Evolutionary conservation across 169 alveolate species (phyloP).

Genomic region (Plasmodium relictum): DNA sequence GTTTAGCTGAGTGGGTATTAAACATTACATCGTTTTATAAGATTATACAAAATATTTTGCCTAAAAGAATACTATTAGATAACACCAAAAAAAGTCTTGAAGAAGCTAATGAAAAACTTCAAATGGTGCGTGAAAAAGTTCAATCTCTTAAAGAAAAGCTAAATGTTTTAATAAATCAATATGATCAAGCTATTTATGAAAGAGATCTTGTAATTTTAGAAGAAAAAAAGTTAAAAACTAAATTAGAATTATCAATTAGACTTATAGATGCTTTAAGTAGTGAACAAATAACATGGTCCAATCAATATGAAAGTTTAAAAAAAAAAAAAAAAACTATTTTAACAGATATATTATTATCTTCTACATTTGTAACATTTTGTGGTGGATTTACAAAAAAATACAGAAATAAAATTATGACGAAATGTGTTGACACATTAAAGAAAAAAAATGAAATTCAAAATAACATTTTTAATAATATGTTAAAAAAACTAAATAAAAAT

Average conservation of each 20-base stretch:
- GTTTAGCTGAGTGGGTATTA: constrained; percentile 88
- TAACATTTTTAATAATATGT: constrained; percentile 17
- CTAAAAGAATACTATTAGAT: constrained; percentile 93
- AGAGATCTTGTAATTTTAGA: constrained; percentile 94
- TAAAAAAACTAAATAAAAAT: constrained; percentile 4
- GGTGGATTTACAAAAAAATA: constrained; percentile 97
- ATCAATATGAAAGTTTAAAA: constrained; percentile 90
- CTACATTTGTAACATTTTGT: constrained; percentile 95
- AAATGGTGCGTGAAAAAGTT: constrained; percentile 91
- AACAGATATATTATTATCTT: constrained; percentile 95
- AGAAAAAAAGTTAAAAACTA: constrained; percentile 94
- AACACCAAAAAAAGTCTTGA: constrained; percentile 92
- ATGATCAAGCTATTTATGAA: constrained; percentile 94
- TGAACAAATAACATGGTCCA: constrained; percentile 95
- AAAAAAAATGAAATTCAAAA: constrained; percentile 66
- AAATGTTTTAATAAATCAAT: constrained; percentile 86
- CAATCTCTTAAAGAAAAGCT: constrained; percentile 89
- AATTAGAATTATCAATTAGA: constrained; percentile 95
- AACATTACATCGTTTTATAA: constrained; percentile 94
- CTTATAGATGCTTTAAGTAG: constrained; percentile 94
- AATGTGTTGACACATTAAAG: constrained; percentile 65
- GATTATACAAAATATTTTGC: constrained; percentile 94
- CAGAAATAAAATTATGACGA: constrained; percentile 90
- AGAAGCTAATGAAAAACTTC: constrained; percentile 94
- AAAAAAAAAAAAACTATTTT: constrained; percentile 90